phyloP scores from a whole-genome alignment of 352 stramenopile genomes.

The Phytophthora quininea region DNA sequence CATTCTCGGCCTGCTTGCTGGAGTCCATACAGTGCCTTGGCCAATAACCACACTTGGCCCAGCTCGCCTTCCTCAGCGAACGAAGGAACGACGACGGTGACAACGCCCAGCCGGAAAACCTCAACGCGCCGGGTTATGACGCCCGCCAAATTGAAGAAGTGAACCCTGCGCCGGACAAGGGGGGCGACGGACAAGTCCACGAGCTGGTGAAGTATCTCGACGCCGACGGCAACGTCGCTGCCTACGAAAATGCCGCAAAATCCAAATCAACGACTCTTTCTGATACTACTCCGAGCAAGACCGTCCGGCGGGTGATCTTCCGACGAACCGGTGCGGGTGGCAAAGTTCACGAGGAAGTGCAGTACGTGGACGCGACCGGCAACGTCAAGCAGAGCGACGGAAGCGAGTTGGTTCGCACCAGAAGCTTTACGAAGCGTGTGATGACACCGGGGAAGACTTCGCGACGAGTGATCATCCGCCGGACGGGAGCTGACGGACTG shows the following conservation, averaged over 20 bases:
- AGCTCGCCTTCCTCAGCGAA: background rate
- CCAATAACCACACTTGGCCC: background rate
- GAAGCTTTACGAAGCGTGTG: conserved; percentile 11
- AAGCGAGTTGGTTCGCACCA: conserved; percentile 7
- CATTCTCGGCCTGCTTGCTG: background rate
- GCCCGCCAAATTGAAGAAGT: conserved; percentile 19
- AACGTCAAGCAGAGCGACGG: conserved; percentile 25
- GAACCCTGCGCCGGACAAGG: conserved; percentile 30
- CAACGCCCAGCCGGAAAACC: background rate
- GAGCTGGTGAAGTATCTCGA: conserved; percentile 35
- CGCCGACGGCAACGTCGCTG: conserved; percentile 23
- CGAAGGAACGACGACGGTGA: background rate
- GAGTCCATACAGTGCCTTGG: background rate
- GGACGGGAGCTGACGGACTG: conserved; percentile 12
- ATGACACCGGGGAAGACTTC: conserved; percentile 14
- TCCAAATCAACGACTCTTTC: conserved; percentile 7
- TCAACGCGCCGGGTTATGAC: conserved; percentile 22
- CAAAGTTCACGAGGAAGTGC: conserved; percentile 25
- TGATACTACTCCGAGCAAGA: conserved; percentile 28
- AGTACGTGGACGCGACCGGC: conserved; percentile 29
- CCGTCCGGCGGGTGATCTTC: conserved; percentile 22
- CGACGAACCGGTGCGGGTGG: conserved; percentile 27
- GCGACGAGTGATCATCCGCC: conserved; percentile 17
- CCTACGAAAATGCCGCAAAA: conserved; percentile 1
- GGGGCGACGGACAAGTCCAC: conserved; percentile 20